Evolutionary conservation across 345 rosid species (phyloP).

Genomic region (Brassica juncea): DNA sequence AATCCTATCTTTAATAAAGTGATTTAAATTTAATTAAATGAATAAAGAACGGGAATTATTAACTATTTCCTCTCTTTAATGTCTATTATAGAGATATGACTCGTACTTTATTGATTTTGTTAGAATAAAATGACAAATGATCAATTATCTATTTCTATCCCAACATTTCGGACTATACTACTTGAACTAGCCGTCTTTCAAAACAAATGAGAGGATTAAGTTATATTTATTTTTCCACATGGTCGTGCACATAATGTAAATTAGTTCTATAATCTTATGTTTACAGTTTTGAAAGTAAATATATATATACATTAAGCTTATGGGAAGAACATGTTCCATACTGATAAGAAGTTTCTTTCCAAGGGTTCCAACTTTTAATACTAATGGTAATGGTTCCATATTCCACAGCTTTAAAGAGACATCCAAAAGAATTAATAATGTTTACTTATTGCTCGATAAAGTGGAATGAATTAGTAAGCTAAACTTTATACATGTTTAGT

Average conservation of each 20-base stretch:
- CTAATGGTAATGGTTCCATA: conserved; percentile 5
- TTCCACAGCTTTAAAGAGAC: conserved; percentile 2
- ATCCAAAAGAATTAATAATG: conserved; percentile 12
- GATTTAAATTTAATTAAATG: conserved; percentile 40
- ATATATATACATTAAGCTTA: background rate
- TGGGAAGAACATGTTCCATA: background rate
- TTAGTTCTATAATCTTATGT: conserved; percentile 4
- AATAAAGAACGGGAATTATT: conserved; percentile 31
- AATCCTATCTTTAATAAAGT: conserved; percentile 51
- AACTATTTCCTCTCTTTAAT: conserved; percentile 10
- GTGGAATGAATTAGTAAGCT: conserved; percentile 41
- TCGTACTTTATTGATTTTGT: conserved; percentile 37
- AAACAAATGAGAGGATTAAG: background rate
- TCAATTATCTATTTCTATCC: conserved; percentile 35
- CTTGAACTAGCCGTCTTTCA: background rate
- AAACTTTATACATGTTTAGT: conserved; percentile 47
- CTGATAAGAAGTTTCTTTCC: conserved; percentile 10
- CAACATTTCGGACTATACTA: conserved; percentile 19
- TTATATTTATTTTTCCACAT: background rate
- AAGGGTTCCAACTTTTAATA: conserved; percentile 4
- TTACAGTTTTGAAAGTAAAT: background rate
- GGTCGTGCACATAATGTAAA: background rate
- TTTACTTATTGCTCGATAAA: conserved; percentile 26
- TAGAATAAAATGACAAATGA: background rate
- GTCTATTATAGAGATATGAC: conserved; percentile 27